Conservation (phyloP, 345 rosid genomes). For the Dovyalis caffra region DNA sequence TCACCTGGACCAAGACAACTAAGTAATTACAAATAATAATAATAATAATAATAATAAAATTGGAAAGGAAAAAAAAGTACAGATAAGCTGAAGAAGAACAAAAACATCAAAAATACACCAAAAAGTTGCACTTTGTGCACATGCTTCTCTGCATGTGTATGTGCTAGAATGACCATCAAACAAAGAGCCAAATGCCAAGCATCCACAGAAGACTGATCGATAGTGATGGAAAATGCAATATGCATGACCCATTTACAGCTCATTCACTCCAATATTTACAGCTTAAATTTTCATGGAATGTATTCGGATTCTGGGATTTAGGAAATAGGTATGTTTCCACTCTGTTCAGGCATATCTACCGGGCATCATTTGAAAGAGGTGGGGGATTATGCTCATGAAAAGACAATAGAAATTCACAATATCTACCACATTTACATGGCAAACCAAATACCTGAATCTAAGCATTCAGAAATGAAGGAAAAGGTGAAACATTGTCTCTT, state of each 20-base stretch:
- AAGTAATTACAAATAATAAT: background rate
- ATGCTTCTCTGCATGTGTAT: background rate
- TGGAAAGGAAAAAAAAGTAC: too few species aligned
- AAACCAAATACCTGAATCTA: background rate
- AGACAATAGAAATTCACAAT: background rate
- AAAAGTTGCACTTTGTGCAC: background rate
- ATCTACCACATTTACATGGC: background rate
- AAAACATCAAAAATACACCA: too few species aligned
- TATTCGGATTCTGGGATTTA: background rate
- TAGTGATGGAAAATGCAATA: background rate
- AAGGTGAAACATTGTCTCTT: too few species aligned
- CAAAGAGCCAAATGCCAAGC: background rate
- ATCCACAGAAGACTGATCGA: background rate
- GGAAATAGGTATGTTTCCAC: background rate
- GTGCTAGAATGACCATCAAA: background rate
- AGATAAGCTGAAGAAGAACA: background rate
- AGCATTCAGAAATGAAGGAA: too few species aligned
- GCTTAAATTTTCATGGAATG: background rate
- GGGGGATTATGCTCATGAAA: background rate
- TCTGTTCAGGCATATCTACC: background rate
- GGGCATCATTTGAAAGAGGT: background rate
- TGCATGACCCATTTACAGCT: background rate
- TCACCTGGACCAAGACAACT: background rate
- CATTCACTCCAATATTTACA: background rate
- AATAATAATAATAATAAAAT: background rate